phyloP scores from a whole-genome alignment of 208 protist species.

The Naegleria fowleri region DNA sequence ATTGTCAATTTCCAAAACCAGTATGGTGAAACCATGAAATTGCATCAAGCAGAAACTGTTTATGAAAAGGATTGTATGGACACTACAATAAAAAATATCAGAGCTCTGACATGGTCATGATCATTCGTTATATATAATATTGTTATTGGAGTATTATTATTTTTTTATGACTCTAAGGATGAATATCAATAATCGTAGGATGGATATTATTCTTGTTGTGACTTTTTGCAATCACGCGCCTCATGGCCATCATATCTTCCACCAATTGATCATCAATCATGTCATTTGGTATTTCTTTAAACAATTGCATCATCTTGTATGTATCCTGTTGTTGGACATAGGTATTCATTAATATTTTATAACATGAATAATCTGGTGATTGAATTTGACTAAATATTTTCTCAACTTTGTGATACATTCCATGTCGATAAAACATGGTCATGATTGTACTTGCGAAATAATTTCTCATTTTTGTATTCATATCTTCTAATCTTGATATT shows the following conservation, averaged over 20 bases:
- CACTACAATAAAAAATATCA: too few species aligned
- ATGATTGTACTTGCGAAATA: neutral
- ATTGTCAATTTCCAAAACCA: too few species aligned
- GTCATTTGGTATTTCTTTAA: neutral
- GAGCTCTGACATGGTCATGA: too few species aligned
- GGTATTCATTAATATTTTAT: neutral
- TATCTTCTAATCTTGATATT: neutral
- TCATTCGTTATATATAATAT: too few species aligned
- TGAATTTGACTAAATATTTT: neutral
- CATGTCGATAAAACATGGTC: neutral
- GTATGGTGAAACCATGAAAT: too few species aligned
- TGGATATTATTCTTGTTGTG: too few species aligned
- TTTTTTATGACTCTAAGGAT: too few species aligned
- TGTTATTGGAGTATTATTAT: too few species aligned
- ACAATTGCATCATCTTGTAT: neutral
- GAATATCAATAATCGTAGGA: too few species aligned
- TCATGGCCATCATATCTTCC: neutral
- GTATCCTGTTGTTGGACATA: neutral
- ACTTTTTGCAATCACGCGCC: too few species aligned
- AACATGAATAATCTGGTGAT: neutral
- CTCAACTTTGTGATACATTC: neutral
- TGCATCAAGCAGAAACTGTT: too few species aligned
- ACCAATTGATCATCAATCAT: neutral
- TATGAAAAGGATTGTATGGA: too few species aligned
- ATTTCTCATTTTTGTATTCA: neutral